Conservation (phyloP, 192 early-diverging fungal genomes). For the Cladochytrium replicatum region DNA sequence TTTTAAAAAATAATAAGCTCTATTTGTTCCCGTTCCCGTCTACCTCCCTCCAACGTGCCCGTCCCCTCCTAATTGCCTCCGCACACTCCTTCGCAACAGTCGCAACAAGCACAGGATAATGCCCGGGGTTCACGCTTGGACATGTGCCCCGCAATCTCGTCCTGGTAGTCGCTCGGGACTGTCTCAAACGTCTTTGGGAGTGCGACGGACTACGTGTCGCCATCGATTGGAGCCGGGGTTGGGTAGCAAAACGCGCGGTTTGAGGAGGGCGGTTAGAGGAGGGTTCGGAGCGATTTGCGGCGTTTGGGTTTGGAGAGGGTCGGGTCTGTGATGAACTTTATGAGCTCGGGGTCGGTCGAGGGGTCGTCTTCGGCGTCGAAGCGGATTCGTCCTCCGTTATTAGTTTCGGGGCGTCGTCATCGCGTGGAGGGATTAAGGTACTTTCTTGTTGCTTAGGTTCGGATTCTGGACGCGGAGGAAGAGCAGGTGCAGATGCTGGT, state of each 20-base stretch:
- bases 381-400: too few species aligned
- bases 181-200: conserved; percentile 14
- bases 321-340: background rate
- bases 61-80: background rate
- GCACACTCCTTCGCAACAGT: conserved; percentile 12
- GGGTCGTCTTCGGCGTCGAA: background rate
- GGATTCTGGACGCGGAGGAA: background rate
- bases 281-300: background rate
- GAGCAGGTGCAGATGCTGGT: too few species aligned
- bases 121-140: conserved; percentile 11
- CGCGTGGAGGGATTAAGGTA: background rate
- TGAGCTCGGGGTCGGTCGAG: conserved; percentile 1
- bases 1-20: too few species aligned
- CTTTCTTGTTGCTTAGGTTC: background rate
- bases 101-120: conserved; percentile 25
- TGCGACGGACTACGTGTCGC: conserved; percentile 9
- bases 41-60: too few species aligned
- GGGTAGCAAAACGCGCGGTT: background rate
- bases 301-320: background rate
- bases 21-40: too few species aligned
- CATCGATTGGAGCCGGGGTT: conserved; percentile 12
- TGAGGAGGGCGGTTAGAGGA: background rate
- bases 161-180: conserved; percentile 8
- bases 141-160: conserved; percentile 32
- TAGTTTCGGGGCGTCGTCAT: background rate